phyloP scores from a whole-genome alignment of 768 basidiomycete genomes.

The Inosperma sp. region DNA sequence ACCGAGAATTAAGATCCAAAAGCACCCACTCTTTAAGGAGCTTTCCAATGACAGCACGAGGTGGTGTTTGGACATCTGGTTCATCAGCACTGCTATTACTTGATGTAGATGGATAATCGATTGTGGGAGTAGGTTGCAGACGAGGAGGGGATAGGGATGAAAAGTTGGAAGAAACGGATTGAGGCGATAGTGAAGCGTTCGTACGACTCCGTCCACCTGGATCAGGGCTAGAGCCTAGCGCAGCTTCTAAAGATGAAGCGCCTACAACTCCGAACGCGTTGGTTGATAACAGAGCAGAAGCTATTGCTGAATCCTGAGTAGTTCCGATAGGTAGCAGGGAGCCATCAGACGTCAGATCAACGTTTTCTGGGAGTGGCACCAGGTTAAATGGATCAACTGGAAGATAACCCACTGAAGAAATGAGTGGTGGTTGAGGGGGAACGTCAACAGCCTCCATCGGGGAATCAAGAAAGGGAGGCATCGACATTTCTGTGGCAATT shows the following conservation, averaged over 20 bases:
- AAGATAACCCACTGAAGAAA: constrained; percentile 36
- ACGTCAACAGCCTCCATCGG: constrained; percentile 34
- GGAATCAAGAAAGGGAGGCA: constrained; percentile 27
- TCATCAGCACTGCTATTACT: constrained; percentile 18
- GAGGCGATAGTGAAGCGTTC: constrained; percentile 34
- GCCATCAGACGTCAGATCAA: constrained; percentile 36
- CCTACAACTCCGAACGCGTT: constrained; percentile 33
- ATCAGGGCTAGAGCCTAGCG: constrained; percentile 35
- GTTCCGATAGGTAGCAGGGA: constrained; percentile 33
- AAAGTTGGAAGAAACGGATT: constrained; percentile 22
- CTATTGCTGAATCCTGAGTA: constrained; percentile 28
- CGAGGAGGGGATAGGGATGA: constrained; percentile 18
- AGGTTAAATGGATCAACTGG: constrained; percentile 32
- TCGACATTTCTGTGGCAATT: constrained; percentile 31
- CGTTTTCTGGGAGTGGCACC: constrained; percentile 29
- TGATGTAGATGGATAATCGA: constrained; percentile 18
- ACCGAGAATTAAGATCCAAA: constrained; percentile 10
- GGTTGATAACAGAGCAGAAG: constrained; percentile 34
- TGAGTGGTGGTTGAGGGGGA: constrained; percentile 19
- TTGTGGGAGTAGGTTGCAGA: constrained; percentile 10
- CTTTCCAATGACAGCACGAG: constrained; percentile 37
- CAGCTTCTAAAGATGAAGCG: constrained; percentile 43
- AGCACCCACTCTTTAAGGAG: constrained; percentile 48
- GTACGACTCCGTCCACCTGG: constrained; percentile 35
- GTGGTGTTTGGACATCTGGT: constrained; percentile 20